These are phyloP conservation scores for Boletellus deceptivus DNA, from an alignment of 1,284 basidiomycete genomes.

Conservation along the genomic window DNA sequence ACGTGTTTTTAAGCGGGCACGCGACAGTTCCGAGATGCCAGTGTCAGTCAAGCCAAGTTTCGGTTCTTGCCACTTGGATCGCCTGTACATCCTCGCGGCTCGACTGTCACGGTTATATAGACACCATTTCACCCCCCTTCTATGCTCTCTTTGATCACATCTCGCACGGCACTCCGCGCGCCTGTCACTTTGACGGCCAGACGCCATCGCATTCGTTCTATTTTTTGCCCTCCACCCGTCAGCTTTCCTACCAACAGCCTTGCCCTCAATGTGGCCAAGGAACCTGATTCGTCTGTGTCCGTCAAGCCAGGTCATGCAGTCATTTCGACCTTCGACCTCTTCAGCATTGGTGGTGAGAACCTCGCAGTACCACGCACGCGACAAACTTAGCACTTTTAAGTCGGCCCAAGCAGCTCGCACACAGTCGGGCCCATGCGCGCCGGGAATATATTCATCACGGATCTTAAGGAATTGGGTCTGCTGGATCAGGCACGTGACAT, in stretches of 20 bases:
- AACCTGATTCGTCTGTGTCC: background rate
- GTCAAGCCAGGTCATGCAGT: slow-evolving; percentile 80
- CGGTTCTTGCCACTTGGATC: no score
- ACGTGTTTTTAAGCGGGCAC: no score
- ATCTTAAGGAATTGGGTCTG: slow-evolving; percentile 69
- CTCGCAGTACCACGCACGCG: background rate
- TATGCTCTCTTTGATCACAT: background rate
- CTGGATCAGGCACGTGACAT: slow-evolving; percentile 58
- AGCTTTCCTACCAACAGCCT: slow-evolving; percentile 10
- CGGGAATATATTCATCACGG: slow-evolving; percentile 81
- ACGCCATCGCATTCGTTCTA: slow-evolving; percentile 9
- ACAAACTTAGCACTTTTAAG: slow-evolving; percentile 27
- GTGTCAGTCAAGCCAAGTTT: no score
- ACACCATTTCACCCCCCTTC: background rate
- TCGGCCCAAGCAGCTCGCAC: slow-evolving; percentile 61
- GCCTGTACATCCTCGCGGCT: no score
- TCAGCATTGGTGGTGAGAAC: slow-evolving; percentile 80
- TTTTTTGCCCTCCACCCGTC: slow-evolving; percentile 11
- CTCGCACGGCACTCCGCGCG: background rate
- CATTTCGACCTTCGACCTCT: slow-evolving; percentile 90
- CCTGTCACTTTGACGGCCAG: background rate
- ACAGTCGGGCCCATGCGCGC: slow-evolving; percentile 93
- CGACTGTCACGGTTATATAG: no score
- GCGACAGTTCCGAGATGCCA: no score
- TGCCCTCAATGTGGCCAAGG: background rate